Evolutionary conservation across 495 filamentous ascomycete species (phyloP), one percentile per base, ranked within the genome.

Genomic region (Aspergillus hancockii): DNA sequence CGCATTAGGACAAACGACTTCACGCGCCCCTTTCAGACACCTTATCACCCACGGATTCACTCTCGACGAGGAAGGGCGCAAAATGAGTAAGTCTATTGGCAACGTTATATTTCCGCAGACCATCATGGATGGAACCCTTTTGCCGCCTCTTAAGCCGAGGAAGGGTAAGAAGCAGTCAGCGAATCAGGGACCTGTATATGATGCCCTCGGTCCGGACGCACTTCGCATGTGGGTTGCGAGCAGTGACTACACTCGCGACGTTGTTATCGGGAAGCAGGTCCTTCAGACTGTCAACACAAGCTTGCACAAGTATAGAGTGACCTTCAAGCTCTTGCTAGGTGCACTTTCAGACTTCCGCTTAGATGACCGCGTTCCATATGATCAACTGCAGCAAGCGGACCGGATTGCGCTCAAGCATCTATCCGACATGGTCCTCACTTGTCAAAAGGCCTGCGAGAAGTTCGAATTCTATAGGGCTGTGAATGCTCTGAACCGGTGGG

Each of bases 71-170:
- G 74, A 88, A 12, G 93, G 93, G 22, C 90, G 88, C 60, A 99
- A 99, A 69, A 99, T 99, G 94, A 96, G 92, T 70, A 99, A 99
- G 71, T 96, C 91, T 2, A 77, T 96, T 16, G 94, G 95, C n/a
- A 98, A 99, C 67, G 82, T 88, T 46, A 85, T 97, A 55, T 79
- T 84, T 0, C 92, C 94, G 0, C 81, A 85, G 49, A 76, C 95
- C 59, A 92, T 98, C 63, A 93, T 96, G 75, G 83, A 89, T 41
- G 93, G 92, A 34, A 79, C 86, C 9, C 77, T 95, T 4, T 69
- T 89, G 6, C 84, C 86, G 18, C 81, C 85, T 7, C 60, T 85
- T 30, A 83, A 83, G 57, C 73, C 65, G 32, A 80, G 79, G 57
- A 82, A 85, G 61, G 73, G 78, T 55, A 84, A 84, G 50, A 79